Percentiles rank a stretch among this genome's conserved stretches.
phyloP scores from a whole-genome alignment of 805 yeast genomes.

The Saturnispora saitoi region DNA sequence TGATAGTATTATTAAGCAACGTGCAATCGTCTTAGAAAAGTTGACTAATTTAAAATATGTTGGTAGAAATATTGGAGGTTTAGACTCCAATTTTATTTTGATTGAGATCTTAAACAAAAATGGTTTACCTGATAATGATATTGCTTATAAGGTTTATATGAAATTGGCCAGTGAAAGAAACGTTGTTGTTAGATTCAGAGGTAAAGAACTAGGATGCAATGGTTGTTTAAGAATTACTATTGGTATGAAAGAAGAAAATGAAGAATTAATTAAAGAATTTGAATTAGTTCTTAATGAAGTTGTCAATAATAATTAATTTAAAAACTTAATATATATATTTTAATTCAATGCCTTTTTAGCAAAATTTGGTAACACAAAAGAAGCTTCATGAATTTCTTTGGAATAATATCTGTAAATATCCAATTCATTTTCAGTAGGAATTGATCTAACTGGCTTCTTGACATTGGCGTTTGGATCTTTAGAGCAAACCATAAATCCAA shows the following conservation, averaged over 20 bases:
- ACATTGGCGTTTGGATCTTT: slow-evolving; percentile 63
- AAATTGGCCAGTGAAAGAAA: slow-evolving; percentile 61
- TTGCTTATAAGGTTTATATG: slow-evolving; percentile 61
- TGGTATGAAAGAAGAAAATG: slow-evolving; percentile 76
- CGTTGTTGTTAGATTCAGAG: slow-evolving; percentile 88
- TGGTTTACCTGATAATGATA: slow-evolving; percentile 57
- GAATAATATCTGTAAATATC: slow-evolving; percentile 75
- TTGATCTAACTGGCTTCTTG: slow-evolving; percentile 56
- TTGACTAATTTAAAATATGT: slow-evolving; percentile 53
- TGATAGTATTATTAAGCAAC: slow-evolving; percentile 42
- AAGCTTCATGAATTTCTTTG: slow-evolving; percentile 73
- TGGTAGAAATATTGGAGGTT: slow-evolving; percentile 71
- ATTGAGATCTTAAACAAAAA: slow-evolving; percentile 55
- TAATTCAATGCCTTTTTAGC: slow-evolving; percentile 42
- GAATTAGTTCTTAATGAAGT: slow-evolving; percentile 17
- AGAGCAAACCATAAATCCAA: slow-evolving; percentile 95
- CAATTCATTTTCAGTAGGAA: slow-evolving; percentile 53
- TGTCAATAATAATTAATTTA: background rate
- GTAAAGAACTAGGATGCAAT: slow-evolving; percentile 77
- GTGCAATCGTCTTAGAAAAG: slow-evolving; percentile 43
- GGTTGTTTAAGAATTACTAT: slow-evolving; percentile 85
- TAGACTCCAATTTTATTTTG: slow-evolving; percentile 79
- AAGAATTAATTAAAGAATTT: slow-evolving; percentile 35
- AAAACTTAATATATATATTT: background rate
- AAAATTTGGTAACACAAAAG: slow-evolving; percentile 89